Conservation (phyloP, 495 filamentous ascomycete genomes). For the Xylaria venustula region DNA sequence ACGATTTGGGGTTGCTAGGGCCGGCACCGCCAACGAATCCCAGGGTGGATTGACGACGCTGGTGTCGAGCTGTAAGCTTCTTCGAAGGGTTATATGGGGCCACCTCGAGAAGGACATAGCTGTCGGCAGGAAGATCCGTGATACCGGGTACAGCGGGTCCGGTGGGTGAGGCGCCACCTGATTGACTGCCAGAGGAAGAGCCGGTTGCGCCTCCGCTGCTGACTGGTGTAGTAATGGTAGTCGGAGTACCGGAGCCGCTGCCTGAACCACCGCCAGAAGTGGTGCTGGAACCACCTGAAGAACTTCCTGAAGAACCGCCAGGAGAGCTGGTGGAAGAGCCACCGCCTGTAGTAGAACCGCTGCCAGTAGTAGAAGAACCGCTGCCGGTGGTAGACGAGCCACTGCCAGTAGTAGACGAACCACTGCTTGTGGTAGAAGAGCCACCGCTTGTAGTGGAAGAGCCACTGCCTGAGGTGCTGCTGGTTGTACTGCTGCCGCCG, state of each 20-base stretch:
- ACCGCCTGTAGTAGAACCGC: too few relatives aligned
- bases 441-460: background rate
- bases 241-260: background rate
- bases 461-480: background rate
- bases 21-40: constrained; percentile 12
- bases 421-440: too few relatives aligned
- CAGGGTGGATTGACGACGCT: background rate
- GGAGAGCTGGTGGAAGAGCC: background rate
- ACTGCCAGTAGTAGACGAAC: too few relatives aligned
- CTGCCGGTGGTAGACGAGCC: background rate
- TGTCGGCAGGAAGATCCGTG: constrained; percentile 1
- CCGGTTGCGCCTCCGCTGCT: background rate
- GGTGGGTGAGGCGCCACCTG: background rate
- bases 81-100: constrained; percentile 17
- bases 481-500: background rate
- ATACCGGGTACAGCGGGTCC: constrained; percentile 3
- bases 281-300: background rate
- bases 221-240: background rate
- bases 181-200: background rate
- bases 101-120: constrained; percentile 7
- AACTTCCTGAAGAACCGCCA: background rate
- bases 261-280: background rate
- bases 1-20: background rate
- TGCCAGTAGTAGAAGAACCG: background rate
- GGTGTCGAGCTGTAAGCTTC: constrained; percentile 28